Evolutionary conservation across 164 flowering plant species (phyloP), one percentile per base, ranked within the genome.

Genomic region (Kingdonia uniflora): DNA sequence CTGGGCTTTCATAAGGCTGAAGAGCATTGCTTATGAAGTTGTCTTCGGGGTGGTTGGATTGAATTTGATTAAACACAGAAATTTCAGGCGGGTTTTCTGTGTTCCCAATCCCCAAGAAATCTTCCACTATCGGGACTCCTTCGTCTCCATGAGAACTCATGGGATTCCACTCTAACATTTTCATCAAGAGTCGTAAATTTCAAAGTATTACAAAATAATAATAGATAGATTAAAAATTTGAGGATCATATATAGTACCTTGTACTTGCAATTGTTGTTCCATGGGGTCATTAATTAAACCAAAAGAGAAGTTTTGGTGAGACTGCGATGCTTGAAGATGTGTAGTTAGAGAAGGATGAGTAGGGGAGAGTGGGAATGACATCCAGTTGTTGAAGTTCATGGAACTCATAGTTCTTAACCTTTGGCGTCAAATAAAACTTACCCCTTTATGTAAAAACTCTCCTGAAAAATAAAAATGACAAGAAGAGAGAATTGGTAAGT

Each of bases 311-410:
- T 80, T 29, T 29, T 29, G 84, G 20, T 76, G 76, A 58, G 81
- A 52, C 40, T 38, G 78, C 56, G 79, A 50, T 2, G 79, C 8
- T 10, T 76, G 80, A 14, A 76, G 65, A 60, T 80, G 76, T 17
- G 68, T 12, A 23, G 76, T 80, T 43, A 79, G 57, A 3, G 89
- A 73, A 49, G 91, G 42, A 42, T 80, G 71, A 29, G 74, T 54
- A 7, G 87, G 89, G 55, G 89, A 83, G 63, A 75, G 79, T 13
- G 95, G 85, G 62, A 76, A 81, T 0, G 87, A 79, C 8, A 86
- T 84, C 95, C 92, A 86, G 71, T 84, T 85, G 70, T 84, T 86
- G 69, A 84, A 61, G 68, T 86, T 84, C 81, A 80, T 86, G 40
- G 82, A 70, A 24, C 76, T 65, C 74, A 60, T 70, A 25, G 38